Evolutionary conservation across 768 basidiomycete species (phyloP), one percentile per base, ranked within the genome.

Genomic region (Calocera viscosa): DNA sequence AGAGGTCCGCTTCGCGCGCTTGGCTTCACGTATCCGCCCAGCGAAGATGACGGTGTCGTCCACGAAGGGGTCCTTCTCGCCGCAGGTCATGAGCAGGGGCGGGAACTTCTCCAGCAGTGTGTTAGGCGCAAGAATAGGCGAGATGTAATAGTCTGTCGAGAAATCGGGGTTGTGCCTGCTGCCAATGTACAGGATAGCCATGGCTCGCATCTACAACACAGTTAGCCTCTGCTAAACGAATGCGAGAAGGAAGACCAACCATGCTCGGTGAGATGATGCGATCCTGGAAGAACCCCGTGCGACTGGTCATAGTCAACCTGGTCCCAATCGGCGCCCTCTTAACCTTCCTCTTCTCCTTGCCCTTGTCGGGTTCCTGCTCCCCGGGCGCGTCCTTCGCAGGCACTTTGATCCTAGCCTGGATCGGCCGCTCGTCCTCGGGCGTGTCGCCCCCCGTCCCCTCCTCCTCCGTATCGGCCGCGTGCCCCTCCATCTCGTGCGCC

Each of bases 11-110:
- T 91, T 84, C 11, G 85, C 84, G 26, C 90, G 84, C 77, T 98
- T 99, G 17, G 96, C 95, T 74, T 97, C 91, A 30, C 95, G 82
- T n/a, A 99, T 81, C 33, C 91, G 86, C 16, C 94, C 95, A 1
- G 94, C 91, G 72, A 98, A 95, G 71, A 98, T 92, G 69, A 99
- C 88, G 0, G 93, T 97, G 75, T 98, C 96, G 76, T 99, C 96
- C 26, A 96, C 93, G 72, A 99, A 91, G 0, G 95, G 91, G 69
- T 89, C 88, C 73, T 92, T 94, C 77, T 98, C 96, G 19, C 96
- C 96, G 71, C 91, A 94, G 72, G 94, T 90, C 82, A 98, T 86
- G 69, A 94, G 82, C 47, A 97, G 82, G 11, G 91, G 93, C 32
- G 96, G 96, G 77, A 97, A 98, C 71, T 91, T 88, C 1, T 91